Evolutionary conservation across 2,329 filamentous ascomycete species (phyloP).

Genomic region (Penicillium sp.): DNA sequence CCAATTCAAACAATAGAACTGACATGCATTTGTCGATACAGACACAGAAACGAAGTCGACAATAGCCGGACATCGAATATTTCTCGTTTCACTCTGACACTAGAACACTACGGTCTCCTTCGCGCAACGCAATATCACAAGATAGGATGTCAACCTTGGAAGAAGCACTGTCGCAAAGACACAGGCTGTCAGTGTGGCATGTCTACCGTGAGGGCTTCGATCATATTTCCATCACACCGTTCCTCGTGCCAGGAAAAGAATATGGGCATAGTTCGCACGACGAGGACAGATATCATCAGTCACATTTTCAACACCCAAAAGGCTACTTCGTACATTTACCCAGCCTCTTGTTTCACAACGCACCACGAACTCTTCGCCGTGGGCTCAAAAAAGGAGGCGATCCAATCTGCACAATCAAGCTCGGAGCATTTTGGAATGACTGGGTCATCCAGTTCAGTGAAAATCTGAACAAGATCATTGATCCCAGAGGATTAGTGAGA

Average conservation of each 20-base stretch:
- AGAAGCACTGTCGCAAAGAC: background rate
- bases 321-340: slow-evolving; percentile 16
- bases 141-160: slow-evolving; percentile 6
- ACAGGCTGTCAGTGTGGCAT: slow-evolving; percentile 10
- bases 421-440: slow-evolving; percentile 7
- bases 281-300: background rate
- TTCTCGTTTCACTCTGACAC: no score
- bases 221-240: slow-evolving; percentile 11
- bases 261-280: background rate
- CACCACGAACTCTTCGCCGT: slow-evolving; percentile 11
- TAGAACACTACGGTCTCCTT: background rate
- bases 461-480: slow-evolving; percentile 7
- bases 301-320: background rate
- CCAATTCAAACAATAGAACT: no score
- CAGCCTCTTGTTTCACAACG: slow-evolving; percentile 3
- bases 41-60: no score
- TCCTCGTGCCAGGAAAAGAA: slow-evolving; percentile 6
- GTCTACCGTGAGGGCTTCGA: slow-evolving; percentile 11
- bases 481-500: slow-evolving; percentile 14
- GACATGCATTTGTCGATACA: no score
- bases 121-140: background rate
- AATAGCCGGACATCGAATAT: no score
- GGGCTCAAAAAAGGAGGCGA: slow-evolving; percentile 4
- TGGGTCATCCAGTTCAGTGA: slow-evolving; percentile 15
- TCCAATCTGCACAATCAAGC: slow-evolving; percentile 12